Percentiles rank a stretch among this genome's conserved stretches.
Evolutionary conservation across 2,329 filamentous ascomycete species (phyloP).

Genomic region (Fusarium sp.): DNA sequence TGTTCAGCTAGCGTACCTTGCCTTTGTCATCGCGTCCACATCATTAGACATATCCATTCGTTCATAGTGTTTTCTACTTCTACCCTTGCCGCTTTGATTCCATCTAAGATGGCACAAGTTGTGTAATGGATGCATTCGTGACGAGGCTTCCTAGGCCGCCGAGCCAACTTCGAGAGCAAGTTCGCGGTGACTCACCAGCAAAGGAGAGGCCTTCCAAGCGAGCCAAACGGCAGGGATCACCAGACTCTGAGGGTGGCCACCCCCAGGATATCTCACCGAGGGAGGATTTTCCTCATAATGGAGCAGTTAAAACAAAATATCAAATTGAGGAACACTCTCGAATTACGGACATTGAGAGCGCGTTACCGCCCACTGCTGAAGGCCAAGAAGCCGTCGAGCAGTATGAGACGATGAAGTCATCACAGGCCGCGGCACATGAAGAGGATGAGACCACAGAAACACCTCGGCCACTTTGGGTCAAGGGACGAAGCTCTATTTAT

Average conservation of each 20-base stretch:
- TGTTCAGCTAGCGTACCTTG: conserved; percentile 39
- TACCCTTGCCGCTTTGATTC: not conserved
- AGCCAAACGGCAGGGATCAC: conserved; percentile 41
- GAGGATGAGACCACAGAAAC: conserved; percentile 54
- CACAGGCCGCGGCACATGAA: conserved; percentile 52
- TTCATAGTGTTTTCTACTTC: not conserved
- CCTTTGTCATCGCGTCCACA: conserved; percentile 27
- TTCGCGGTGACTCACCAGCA: conserved; percentile 8
- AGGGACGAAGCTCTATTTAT: conserved; percentile 88
- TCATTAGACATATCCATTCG: not conserved
- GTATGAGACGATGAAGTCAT: conserved; percentile 76
- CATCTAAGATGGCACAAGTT: conserved; percentile 12
- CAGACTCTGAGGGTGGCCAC: conserved; percentile 36
- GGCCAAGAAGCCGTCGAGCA: conserved; percentile 79
- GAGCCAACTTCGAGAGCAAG: conserved; percentile 10
- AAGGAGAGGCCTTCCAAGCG: conserved; percentile 46
- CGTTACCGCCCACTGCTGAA: conserved; percentile 72
- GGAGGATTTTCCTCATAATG: conserved; percentile 10
- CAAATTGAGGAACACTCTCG: conserved; percentile 22
- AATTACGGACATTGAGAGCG: conserved; percentile 55
- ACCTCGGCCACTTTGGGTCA: conserved; percentile 65
- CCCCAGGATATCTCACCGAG: conserved; percentile 5
- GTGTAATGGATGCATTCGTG: conserved; percentile 53
- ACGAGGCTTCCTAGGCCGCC: conserved; percentile 42
- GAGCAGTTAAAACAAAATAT: conserved; percentile 31